Conservation (phyloP, 176 grass and related monocot species). For the Zea luxurians region DNA sequence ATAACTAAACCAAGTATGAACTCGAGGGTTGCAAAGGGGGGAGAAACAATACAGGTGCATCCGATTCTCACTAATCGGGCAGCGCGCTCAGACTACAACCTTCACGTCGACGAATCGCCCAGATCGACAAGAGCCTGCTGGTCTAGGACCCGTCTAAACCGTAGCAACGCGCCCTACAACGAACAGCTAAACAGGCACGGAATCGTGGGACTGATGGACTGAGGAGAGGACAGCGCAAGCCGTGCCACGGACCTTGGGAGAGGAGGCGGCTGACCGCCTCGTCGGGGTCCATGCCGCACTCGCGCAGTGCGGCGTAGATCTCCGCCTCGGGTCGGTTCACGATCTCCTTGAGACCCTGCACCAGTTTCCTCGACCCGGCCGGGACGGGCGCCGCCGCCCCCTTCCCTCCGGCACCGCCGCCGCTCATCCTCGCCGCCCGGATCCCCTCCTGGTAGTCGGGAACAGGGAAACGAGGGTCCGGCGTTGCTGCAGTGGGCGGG, state of each 20-base stretch:
- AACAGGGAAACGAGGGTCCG: background rate
- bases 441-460: conserved; percentile 36
- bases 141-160: conserved; percentile 19
- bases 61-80: conserved; percentile 30
- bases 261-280: conserved; percentile 90
- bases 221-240: background rate
- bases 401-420: conserved; percentile 38
- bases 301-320: conserved; percentile 94
- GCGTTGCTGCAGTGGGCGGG: too few species aligned
- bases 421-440: conserved; percentile 53
- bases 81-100: background rate
- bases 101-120: conserved; percentile 15
- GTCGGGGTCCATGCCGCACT: conserved; percentile 98
- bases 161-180: conserved; percentile 6
- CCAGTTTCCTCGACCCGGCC: conserved; percentile 57
- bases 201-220: conserved; percentile 12
- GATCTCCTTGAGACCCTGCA: conserved; percentile 99
- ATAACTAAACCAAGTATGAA: conserved; percentile 15
- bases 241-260: conserved; percentile 63
- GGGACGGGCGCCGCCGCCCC: conserved; percentile 66
- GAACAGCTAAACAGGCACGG: background rate
- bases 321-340: conserved; percentile 86
- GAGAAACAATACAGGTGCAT: background rate
- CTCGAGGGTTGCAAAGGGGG: background rate
- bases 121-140: conserved; percentile 27